Evolutionary conservation across 2,329 filamentous ascomycete species (phyloP).

Genomic region (Sporothrix brasiliensis): DNA sequence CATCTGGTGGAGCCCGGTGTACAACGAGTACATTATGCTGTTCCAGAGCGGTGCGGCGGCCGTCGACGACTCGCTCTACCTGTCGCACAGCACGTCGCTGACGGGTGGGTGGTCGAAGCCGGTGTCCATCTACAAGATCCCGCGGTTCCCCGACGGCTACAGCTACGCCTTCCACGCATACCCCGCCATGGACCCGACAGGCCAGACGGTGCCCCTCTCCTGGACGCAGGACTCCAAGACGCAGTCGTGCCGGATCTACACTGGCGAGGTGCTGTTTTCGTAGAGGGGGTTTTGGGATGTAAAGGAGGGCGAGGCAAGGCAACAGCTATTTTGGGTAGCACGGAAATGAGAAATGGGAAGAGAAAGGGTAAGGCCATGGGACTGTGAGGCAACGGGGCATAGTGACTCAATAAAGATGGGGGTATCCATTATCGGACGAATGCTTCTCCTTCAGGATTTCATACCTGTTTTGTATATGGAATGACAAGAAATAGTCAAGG

Average conservation of each 20-base stretch:
- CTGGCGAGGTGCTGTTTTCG: constrained; percentile 33
- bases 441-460: not conserved
- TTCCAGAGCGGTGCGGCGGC: constrained; percentile 36
- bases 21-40: constrained; percentile 34
- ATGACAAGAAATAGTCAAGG: not conserved
- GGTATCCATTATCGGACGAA: not conserved
- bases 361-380: not conserved
- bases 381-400: not conserved
- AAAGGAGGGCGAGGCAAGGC: not conserved
- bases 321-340: not conserved
- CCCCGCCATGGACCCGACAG: constrained; percentile 33
- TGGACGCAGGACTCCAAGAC: constrained; percentile 36
- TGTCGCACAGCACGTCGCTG: constrained; percentile 32
- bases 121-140: constrained; percentile 31
- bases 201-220: constrained; percentile 31
- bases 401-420: not conserved
- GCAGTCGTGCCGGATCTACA: constrained; percentile 33
- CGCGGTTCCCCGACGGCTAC: constrained; percentile 32
- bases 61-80: constrained; percentile 33
- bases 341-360: not conserved
- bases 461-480: not conserved
- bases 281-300: not conserved
- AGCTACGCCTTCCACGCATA: constrained; percentile 36
- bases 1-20: constrained; percentile 34
- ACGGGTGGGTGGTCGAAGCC: constrained; percentile 34